phyloP scores from a whole-genome alignment of 1,284 basidiomycete species.

The Cerioporus squamosus region DNA sequence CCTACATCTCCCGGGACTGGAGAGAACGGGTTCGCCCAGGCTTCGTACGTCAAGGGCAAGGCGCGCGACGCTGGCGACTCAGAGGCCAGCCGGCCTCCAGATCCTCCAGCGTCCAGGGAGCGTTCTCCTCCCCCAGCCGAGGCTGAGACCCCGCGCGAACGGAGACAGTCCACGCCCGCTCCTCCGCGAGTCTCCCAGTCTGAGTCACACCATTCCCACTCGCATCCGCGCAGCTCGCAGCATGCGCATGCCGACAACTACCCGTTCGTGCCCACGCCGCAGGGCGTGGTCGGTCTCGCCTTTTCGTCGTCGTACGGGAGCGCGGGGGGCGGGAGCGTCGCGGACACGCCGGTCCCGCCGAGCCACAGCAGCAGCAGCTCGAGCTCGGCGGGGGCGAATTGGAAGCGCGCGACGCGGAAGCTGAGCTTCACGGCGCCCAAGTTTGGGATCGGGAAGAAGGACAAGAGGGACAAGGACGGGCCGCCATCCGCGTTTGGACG shows the following conservation, averaged over 20 bases:
- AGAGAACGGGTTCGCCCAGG: not conserved
- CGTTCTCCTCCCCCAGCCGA: no score
- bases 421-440: constrained; percentile 69
- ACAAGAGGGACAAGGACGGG: constrained; percentile 25
- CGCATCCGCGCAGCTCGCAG: not conserved
- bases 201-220: not conserved
- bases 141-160: no score
- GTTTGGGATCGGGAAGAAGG: constrained; percentile 60
- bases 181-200: not conserved
- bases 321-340: constrained; percentile 18
- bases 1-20: constrained; percentile 1
- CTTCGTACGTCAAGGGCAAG: constrained; percentile 5
- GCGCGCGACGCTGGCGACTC: constrained; percentile 6
- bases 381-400: constrained; percentile 9
- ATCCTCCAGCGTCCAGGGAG: no score
- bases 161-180: no score
- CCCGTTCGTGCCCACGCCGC: not conserved
- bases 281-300: not conserved
- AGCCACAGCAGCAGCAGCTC: not conserved
- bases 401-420: constrained; percentile 61
- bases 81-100: no score
- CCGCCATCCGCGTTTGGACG: constrained; percentile 19
- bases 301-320: constrained; percentile 5
- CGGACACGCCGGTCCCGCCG: constrained; percentile 22
- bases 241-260: not conserved